Conservation (phyloP, 2,329 filamentous ascomycete genomes). For the Trematosphaeria pertusa region DNA sequence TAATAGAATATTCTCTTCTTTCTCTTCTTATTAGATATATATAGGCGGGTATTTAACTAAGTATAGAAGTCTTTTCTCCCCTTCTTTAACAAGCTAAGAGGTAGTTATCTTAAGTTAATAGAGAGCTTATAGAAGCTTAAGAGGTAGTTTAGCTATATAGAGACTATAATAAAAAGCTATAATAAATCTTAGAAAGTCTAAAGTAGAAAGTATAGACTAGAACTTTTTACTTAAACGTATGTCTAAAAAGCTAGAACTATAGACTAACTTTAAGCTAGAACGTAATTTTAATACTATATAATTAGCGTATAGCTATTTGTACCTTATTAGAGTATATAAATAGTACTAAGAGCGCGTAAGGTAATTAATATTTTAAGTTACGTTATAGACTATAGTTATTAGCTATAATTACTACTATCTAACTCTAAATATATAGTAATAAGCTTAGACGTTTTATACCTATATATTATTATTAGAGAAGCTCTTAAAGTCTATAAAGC, state of each 20-base stretch:
- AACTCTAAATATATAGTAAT: not conserved
- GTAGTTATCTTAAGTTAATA: no score
- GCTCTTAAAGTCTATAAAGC: not conserved
- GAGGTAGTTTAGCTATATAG: no score
- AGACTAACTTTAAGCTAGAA: not conserved
- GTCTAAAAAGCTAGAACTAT: constrained; percentile 2
- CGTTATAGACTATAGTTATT: not conserved
- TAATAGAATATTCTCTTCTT: no score
- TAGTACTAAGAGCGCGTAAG: no score
- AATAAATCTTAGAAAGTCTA: not conserved
- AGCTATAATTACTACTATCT: constrained; percentile 3
- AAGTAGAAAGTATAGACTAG: not conserved
- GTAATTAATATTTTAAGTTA: not conserved
- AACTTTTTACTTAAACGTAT: not conserved
- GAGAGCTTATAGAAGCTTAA: no score
- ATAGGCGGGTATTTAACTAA: no score
- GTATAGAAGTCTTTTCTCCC: no score
- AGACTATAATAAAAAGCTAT: constrained; percentile 2
- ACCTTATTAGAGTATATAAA: not conserved
- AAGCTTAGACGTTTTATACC: no score
- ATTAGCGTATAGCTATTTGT: not conserved
- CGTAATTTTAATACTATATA: not conserved
- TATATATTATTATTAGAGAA: constrained; percentile 3
- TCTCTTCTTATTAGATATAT: no score
- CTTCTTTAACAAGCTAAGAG: no score